phyloP scores from a whole-genome alignment of 495 filamentous ascomycete species.

The Penicillium roqueforti region DNA sequence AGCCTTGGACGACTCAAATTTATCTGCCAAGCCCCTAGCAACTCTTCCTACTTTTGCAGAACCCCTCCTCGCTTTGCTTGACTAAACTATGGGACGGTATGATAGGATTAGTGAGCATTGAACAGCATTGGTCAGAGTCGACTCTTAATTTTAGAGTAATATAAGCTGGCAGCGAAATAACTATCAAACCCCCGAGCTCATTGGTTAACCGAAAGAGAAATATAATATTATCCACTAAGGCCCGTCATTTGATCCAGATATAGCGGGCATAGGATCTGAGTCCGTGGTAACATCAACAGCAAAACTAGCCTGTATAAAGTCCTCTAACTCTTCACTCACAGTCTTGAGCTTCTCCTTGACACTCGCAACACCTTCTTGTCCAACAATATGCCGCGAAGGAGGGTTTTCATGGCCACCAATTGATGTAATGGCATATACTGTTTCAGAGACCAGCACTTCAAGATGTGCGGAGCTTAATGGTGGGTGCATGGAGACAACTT shows the following conservation, averaged over 20 bases:
- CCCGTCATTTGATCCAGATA: conserved; percentile 19
- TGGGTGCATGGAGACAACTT: conserved; percentile 68
- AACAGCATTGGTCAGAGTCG: background rate
- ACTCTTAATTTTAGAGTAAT: background rate
- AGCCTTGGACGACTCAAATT: background rate
- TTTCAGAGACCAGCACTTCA: conserved; percentile 73
- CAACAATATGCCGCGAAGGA: conserved; percentile 89
- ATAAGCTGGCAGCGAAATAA: background rate
- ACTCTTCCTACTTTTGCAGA: background rate
- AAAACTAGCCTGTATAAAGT: conserved; percentile 86
- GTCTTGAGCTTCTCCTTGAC: conserved; percentile 97
- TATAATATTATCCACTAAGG: background rate
- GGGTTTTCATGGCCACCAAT: conserved; percentile 96
- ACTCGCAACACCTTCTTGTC: conserved; percentile 78
- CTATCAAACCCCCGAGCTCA: background rate
- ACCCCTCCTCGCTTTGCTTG: background rate
- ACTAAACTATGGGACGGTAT: background rate
- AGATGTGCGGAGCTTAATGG: conserved; percentile 58
- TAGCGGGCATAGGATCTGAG: conserved; percentile 25
- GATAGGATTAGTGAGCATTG: background rate
- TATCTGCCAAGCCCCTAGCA: background rate
- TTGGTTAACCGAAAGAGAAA: background rate
- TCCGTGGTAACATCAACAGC: conserved; percentile 68
- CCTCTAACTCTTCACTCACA: conserved; percentile 91
- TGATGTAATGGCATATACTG: conserved; percentile 84